A percentile compares a stretch with the other conserved stretches of the same genome.
Evolutionary conservation across 805 yeast genomes (phyloP).

Genomic region (Lipomyces chichibuensis): DNA sequence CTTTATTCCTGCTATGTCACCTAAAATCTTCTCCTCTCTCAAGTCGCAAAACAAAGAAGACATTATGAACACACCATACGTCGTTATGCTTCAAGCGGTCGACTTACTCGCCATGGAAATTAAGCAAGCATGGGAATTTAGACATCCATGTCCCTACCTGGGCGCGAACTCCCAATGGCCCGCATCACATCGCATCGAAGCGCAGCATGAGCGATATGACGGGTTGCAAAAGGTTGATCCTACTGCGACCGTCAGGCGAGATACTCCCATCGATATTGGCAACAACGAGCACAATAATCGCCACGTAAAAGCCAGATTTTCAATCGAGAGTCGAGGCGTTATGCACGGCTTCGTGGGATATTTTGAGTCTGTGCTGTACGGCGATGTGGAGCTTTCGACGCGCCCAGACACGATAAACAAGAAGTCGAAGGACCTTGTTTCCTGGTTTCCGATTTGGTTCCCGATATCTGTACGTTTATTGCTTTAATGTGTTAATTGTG

Average conservation of each 20-base stretch:
- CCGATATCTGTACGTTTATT: slow-evolving; percentile 49
- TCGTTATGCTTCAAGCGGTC: slow-evolving; percentile 49
- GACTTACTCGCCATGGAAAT: slow-evolving; percentile 53
- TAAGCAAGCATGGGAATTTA: slow-evolving; percentile 63
- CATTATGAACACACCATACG: slow-evolving; percentile 49
- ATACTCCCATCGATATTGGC: neutral
- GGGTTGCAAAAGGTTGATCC: neutral
- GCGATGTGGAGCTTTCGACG: slow-evolving; percentile 58
- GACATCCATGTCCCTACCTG: slow-evolving; percentile 50
- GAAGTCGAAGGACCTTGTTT: slow-evolving; percentile 52
- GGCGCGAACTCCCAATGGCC: slow-evolving; percentile 8
- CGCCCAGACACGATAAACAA: slow-evolving; percentile 47
- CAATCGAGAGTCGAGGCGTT: slow-evolving; percentile 54
- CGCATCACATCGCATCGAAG: neutral
- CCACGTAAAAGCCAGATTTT: slow-evolving; percentile 45
- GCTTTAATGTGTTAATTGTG: neutral
- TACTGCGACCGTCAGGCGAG: neutral
- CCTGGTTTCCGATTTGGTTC: slow-evolving; percentile 73
- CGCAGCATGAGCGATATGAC: neutral
- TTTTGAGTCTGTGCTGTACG: slow-evolving; percentile 71
- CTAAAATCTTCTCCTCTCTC: slow-evolving; percentile 49
- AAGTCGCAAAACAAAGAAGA: slow-evolving; percentile 14
- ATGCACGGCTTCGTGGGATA: slow-evolving; percentile 77
- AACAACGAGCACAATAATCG: slow-evolving; percentile 38
- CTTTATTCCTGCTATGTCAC: slow-evolving; percentile 69